phyloP scores from a whole-genome alignment of 2,329 filamentous ascomycete species.

The Ceratocystiopsis sp. region DNA sequence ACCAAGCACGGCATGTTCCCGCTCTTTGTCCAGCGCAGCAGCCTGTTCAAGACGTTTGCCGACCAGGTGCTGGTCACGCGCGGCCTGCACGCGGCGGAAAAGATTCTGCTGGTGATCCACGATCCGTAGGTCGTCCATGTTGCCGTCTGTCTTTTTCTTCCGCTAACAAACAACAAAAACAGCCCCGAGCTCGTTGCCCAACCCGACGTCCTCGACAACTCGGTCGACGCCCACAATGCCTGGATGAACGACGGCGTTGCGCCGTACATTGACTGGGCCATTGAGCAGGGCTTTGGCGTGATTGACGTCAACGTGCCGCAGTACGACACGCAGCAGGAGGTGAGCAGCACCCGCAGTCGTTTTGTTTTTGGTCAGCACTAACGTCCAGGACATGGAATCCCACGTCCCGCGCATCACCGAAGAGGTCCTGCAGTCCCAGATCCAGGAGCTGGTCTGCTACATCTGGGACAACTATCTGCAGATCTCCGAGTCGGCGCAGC shows the following conservation, averaged over 20 bases:
- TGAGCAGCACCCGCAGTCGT: slow-evolving; percentile 13
- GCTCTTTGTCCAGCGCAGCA: slow-evolving; percentile 60
- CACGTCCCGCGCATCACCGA: slow-evolving; percentile 28
- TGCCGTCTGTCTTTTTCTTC: not conserved
- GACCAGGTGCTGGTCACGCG: slow-evolving; percentile 75
- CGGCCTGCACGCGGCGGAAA: slow-evolving; percentile 46
- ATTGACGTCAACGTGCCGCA: slow-evolving; percentile 86
- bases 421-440: slow-evolving; percentile 36
- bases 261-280: slow-evolving; percentile 72
- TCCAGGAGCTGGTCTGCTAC: slow-evolving; percentile 62
- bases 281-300: slow-evolving; percentile 59
- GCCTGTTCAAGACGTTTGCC: slow-evolving; percentile 60
- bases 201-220: slow-evolving; percentile 52
- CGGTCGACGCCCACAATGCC: slow-evolving; percentile 65
- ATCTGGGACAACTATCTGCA: slow-evolving; percentile 97
- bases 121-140: slow-evolving; percentile 48
- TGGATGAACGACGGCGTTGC: slow-evolving; percentile 71
- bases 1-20: slow-evolving; percentile 63
- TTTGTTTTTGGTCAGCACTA: not conserved
- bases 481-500: slow-evolving; percentile 48
- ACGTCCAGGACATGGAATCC: slow-evolving; percentile 27
- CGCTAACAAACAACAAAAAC: not conserved
- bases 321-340: slow-evolving; percentile 48
- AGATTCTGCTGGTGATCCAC: slow-evolving; percentile 73
- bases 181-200: slow-evolving; percentile 56